Evolutionary conservation across 1,139 yeast species (phyloP), one percentile per base, ranked within the genome.

Genomic region (Petasospora fabianii): DNA sequence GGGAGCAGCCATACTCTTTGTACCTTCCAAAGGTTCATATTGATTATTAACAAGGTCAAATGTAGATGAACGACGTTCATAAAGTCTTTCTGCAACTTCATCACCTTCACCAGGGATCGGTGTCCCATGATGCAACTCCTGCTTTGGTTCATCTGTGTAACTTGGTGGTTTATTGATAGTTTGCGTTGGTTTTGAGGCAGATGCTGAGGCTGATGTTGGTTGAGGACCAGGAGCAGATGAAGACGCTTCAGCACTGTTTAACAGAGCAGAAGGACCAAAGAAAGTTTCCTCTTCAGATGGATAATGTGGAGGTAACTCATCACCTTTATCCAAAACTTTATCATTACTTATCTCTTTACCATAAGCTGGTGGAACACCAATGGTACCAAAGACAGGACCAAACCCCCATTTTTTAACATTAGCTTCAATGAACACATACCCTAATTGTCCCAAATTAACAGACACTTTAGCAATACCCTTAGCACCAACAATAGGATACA

Each of bases 321-420:
- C 92, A 2, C 92, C 92, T 56, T 75, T 78, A 48, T 79, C 90
- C 38, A 84, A 64, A 4, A 84, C 60, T 26, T 75, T 68, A 51
- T 81, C 86, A 65, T 53, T 75, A 47, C 48, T 73, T 66, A 39
- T 75, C 69, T 44, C 62, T 56, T 65, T 70, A 21, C 68, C 56
- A 60, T 83, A 83, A 2, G 84, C 72, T 0, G 92, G 92, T 2
- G 92, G 92, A 3, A 87, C 82, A 4, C 87, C 87, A 44, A 83
- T 70, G 2, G 76, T 71, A 1, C 90, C 92, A 42, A 68, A 79
- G 30, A 77, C 74, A 33, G 84, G 83, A 20, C 96, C 95, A 51
- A 92, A 83, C 3, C 96, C 96, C 71, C 95, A 86, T 60, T 88
- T 90, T 53, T 87, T 75, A 22, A 87, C 96, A 58, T 87, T 87